Percentiles rank a stretch among this genome's conserved stretches.
phyloP scores from a whole-genome alignment of 345 rosid species.

The Sisymbrium altissimum region DNA sequence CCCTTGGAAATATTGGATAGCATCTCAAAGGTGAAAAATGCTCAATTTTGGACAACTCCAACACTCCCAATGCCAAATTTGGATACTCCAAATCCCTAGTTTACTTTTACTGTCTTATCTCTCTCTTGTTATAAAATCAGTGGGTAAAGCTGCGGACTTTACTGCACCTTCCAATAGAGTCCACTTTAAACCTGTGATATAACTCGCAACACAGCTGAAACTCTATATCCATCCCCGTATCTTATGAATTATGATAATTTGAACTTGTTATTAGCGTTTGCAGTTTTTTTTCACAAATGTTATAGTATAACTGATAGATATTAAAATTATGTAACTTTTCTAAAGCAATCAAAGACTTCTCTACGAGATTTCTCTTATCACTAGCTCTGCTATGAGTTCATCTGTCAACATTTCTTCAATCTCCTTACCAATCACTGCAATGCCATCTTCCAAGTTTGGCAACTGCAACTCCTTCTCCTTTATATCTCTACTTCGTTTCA shows the following conservation, averaged over 20 bases:
- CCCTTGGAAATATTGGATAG: constrained; percentile 53
- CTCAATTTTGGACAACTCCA: constrained; percentile 52
- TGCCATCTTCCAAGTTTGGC: constrained; percentile 44
- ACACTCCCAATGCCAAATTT: constrained; percentile 18
- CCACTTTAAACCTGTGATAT: not conserved
- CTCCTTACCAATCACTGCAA: constrained; percentile 57
- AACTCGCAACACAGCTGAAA: not conserved
- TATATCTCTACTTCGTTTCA: constrained; percentile 34
- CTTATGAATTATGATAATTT: not conserved
- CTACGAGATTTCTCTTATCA: not conserved
- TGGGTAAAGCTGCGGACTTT: not conserved
- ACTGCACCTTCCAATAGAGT: not conserved
- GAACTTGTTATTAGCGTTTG: not conserved
- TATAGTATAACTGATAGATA: not conserved
- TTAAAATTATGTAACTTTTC: constrained; percentile 9
- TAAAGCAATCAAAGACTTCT: not conserved
- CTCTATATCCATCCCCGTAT: not conserved
- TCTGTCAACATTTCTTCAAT: constrained; percentile 53
- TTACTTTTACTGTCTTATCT: not conserved
- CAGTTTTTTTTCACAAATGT: not conserved
- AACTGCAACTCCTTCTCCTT: constrained; percentile 42
- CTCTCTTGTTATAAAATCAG: constrained; percentile 6
- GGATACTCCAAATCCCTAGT: not conserved
- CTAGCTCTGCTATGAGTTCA: constrained; percentile 54
- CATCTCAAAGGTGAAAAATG: constrained; percentile 59